Evolutionary conservation across 495 filamentous ascomycete species (phyloP).

Genomic region (Cercophora newfieldiana): DNA sequence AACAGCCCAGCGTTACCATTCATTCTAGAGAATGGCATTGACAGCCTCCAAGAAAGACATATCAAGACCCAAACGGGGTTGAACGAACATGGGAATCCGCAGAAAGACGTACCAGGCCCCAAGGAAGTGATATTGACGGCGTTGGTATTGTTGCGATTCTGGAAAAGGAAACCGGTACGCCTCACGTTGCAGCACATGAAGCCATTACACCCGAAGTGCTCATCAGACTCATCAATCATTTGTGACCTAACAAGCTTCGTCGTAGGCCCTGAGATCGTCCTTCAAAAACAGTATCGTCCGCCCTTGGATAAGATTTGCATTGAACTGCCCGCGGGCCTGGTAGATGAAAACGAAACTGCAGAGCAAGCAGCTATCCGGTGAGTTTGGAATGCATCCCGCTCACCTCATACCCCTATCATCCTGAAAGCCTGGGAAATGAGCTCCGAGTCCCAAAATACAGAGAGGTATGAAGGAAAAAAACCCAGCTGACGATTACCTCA

Average conservation of each 20-base stretch:
- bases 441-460: too few relatives aligned
- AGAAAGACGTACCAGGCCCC: constrained; percentile 72
- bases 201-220: too few relatives aligned
- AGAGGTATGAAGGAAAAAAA: too few relatives aligned
- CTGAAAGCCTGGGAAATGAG: too few relatives aligned
- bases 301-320: constrained; percentile 75
- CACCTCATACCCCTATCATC: too few relatives aligned
- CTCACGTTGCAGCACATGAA: not conserved
- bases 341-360: constrained; percentile 78
- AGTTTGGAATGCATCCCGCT: too few relatives aligned
- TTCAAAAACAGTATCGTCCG: constrained; percentile 88
- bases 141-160: constrained; percentile 90
- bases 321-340: constrained; percentile 82
- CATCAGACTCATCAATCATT: too few relatives aligned
- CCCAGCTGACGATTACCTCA: too few relatives aligned
- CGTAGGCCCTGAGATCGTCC: constrained; percentile 67
- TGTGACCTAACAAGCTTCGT: not conserved
- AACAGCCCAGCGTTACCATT: not conserved
- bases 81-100: constrained; percentile 79
- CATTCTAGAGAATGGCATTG: not conserved
- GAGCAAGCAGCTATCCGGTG: constrained; percentile 78
- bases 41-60: constrained; percentile 58
- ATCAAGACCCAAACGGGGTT: constrained; percentile 67
- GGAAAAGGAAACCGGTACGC: constrained; percentile 58
- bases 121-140: constrained; percentile 72